phyloP scores from a whole-genome alignment of 345 rosid genomes.

The Physaria fendleri region DNA sequence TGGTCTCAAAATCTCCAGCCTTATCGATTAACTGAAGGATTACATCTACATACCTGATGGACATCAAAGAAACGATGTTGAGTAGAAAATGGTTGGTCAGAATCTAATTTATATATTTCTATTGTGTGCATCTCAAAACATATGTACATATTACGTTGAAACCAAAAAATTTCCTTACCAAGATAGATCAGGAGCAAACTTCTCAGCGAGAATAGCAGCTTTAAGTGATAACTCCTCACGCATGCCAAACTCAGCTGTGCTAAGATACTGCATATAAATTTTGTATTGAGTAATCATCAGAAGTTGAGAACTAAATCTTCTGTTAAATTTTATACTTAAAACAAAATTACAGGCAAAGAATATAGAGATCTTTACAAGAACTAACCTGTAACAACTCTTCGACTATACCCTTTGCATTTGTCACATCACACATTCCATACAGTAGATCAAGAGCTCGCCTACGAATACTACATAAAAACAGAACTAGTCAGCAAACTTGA shows the following conservation, averaged over 20 bases:
- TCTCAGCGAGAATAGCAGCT: slow-evolving; percentile 99
- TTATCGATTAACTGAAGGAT: slow-evolving; percentile 99
- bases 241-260: slow-evolving; percentile 95
- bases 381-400: slow-evolving; percentile 97
- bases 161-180: slow-evolving; percentile 57
- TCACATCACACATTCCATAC: slow-evolving; percentile 97
- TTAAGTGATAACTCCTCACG: slow-evolving; percentile 96
- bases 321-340: slow-evolving; percentile 6
- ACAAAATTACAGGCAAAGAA: too few relatives aligned
- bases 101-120: too few relatives aligned
- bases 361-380: too few relatives aligned
- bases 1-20: slow-evolving; percentile 99
- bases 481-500: slow-evolving; percentile 7
- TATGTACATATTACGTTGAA: too few relatives aligned
- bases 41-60: slow-evolving; percentile 93
- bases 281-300: slow-evolving; percentile 9
- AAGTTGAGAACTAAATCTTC: slow-evolving; percentile 13
- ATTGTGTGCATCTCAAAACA: too few relatives aligned
- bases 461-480: slow-evolving; percentile 62
- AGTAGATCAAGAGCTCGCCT: slow-evolving; percentile 99
- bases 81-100: too few relatives aligned
- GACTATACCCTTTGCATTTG: slow-evolving; percentile 99
- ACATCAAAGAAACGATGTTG: too few relatives aligned
- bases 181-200: slow-evolving; percentile 98
- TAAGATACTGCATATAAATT: slow-evolving; percentile 66